These are phyloP conservation scores for Fragilariopsis cylindrus DNA, from an alignment of 108 stramenopile genomes.

Conservation along the genomic window DNA sequence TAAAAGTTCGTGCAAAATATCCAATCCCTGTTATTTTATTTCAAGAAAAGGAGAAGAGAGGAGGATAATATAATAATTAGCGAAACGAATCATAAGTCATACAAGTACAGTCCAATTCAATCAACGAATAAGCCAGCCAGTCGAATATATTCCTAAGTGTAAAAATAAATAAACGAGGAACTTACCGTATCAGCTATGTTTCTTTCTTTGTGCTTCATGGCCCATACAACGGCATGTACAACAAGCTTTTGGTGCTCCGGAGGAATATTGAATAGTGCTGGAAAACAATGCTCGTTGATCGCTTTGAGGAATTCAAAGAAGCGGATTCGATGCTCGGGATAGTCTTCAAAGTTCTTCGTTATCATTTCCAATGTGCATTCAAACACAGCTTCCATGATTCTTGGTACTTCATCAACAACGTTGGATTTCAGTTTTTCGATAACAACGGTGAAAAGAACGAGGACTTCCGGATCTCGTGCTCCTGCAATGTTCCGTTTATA, in stretches of 20 bases:
- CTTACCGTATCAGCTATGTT: slow-evolving; percentile 93
- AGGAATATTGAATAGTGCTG: slow-evolving; percentile 95
- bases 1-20: slow-evolving; percentile 93
- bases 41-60: not conserved
- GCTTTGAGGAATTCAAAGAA: slow-evolving; percentile 96
- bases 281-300: slow-evolving; percentile 92
- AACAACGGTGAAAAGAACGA: slow-evolving; percentile 90
- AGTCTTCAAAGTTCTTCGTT: slow-evolving; percentile 97
- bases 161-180: not conserved
- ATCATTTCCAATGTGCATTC: slow-evolving; percentile 99
- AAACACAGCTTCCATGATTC: slow-evolving; percentile 97
- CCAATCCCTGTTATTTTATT: slow-evolving; percentile 67
- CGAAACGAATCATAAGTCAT: not conserved
- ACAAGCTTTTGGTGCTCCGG: slow-evolving; percentile 97
- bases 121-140: slow-evolving; percentile 2
- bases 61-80: slow-evolving; percentile 6
- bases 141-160: not conserved
- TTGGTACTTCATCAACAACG: slow-evolving; percentile 87
- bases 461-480: slow-evolving; percentile 95
- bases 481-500: slow-evolving; percentile 92
- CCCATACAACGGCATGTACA: slow-evolving; percentile 98
- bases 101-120: not conserved
- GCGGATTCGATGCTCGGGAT: slow-evolving; percentile 96
- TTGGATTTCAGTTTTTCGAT: slow-evolving; percentile 89
- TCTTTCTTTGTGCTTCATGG: slow-evolving; percentile 99